Percentiles rank a stretch among this genome's conserved stretches.
phyloP scores from a whole-genome alignment of 2,329 filamentous ascomycete species.

The Colletotrichum gloeosporioides region DNA sequence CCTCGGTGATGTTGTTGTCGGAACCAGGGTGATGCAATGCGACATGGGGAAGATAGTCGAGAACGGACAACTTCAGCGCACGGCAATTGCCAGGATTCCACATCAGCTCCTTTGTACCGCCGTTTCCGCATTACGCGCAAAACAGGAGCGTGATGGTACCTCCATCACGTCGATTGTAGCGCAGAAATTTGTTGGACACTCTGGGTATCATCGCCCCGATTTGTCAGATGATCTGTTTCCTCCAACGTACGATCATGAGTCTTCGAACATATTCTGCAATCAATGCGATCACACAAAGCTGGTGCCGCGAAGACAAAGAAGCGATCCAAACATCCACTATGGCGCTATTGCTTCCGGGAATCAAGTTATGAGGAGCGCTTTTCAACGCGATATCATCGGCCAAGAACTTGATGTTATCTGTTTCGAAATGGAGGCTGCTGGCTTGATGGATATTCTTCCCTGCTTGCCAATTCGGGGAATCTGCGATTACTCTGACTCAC shows the following conservation, averaged over 20 bases:
- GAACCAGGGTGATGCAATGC: slow-evolving; percentile 23
- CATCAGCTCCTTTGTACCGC: neutral
- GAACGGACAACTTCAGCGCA: slow-evolving; percentile 5
- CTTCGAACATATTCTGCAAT: neutral
- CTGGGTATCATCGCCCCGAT: neutral
- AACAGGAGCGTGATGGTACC: neutral
- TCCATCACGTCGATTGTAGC: neutral
- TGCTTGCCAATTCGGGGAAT: slow-evolving; percentile 39
- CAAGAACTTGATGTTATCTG: neutral
- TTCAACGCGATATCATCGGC: slow-evolving; percentile 31
- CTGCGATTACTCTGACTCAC: slow-evolving; percentile 41
- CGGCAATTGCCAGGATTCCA: neutral
- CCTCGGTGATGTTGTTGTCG: slow-evolving; percentile 26
- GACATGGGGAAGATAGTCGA: slow-evolving; percentile 23
- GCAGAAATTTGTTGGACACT: accelerated
- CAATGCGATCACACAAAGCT: neutral
- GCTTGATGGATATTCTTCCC: slow-evolving; percentile 23
- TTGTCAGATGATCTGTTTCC: neutral
- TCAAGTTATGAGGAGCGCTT: slow-evolving; percentile 35
- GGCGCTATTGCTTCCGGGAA: slow-evolving; percentile 33
- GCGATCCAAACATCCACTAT: slow-evolving; percentile 19
- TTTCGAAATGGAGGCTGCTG: slow-evolving; percentile 33
- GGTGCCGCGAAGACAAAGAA: neutral
- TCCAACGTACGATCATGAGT: neutral
- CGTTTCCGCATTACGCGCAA: slow-evolving; percentile 8